phyloP scores from a whole-genome alignment of 1,284 basidiomycete genomes.

The Ustilago bromivora region DNA sequence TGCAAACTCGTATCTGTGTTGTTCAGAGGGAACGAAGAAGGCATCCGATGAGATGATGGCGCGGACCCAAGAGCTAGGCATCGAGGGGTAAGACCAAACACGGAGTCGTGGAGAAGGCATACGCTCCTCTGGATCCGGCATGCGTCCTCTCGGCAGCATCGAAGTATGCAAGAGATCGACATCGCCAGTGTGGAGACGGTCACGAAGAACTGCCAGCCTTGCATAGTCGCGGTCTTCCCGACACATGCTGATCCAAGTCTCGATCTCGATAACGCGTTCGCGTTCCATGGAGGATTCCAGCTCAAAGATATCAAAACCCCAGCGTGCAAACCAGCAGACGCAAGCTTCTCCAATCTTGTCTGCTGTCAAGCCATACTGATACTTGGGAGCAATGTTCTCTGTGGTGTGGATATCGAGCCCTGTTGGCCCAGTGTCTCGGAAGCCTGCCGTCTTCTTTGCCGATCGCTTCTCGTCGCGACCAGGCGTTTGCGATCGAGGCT shows the following conservation, averaged over 20 bases:
- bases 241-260: conserved; percentile 40
- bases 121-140: conserved; percentile 46
- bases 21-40: conserved; percentile 83
- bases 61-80: conserved; percentile 79
- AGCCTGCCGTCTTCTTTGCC: conserved; percentile 35
- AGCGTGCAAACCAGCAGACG: conserved; percentile 86
- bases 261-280: conserved; percentile 42
- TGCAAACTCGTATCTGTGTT: conserved; percentile 83
- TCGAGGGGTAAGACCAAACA: conserved; percentile 62
- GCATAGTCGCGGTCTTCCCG: conserved; percentile 31
- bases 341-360: conserved; percentile 92
- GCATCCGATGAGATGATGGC: conserved; percentile 82
- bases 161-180: conserved; percentile 48
- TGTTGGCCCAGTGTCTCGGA: conserved; percentile 20
- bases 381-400: conserved; percentile 22
- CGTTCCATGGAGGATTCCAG: conserved; percentile 74
- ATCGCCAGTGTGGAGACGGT: conserved; percentile 45
- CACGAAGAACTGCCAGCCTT: conserved; percentile 31
- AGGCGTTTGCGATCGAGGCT: neutral
- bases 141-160: conserved; percentile 46
- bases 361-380: conserved; percentile 76
- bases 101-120: conserved; percentile 73
- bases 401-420: neutral
- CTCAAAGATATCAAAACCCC: conserved; percentile 82
- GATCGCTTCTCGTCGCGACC: conserved; percentile 21